Evolutionary conservation across 345 rosid species (phyloP).

Genomic region (Lumnitzera racemosa): DNA sequence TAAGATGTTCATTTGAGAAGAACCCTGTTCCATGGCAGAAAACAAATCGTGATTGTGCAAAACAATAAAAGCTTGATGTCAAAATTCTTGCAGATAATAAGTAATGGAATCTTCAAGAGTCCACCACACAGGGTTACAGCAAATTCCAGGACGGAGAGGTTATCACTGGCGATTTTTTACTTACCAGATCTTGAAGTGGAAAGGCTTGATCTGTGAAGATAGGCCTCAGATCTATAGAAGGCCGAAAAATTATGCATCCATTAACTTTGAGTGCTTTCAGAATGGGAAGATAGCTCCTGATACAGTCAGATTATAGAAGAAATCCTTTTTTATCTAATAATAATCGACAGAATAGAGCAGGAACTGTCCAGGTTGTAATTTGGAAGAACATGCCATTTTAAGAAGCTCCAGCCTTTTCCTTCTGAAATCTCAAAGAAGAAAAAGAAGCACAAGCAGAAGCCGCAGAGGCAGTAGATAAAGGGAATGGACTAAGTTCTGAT

Average conservation of each 20-base stretch:
- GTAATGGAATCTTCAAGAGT: conserved; percentile 35
- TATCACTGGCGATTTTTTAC: conserved; percentile 19
- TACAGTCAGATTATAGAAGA: conserved; percentile 6
- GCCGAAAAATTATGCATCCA: conserved; percentile 22
- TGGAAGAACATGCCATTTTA: too few relatives aligned
- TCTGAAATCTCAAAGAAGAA: too few relatives aligned
- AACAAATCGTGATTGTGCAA: background rate
- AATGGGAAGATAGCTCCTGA: conserved; percentile 17
- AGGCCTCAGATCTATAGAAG: conserved; percentile 25
- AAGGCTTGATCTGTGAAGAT: conserved; percentile 7
- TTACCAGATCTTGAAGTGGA: conserved; percentile 12
- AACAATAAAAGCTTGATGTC: background rate
- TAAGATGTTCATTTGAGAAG: background rate
- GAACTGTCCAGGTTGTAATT: too few relatives aligned
- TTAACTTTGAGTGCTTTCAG: conserved; percentile 24
- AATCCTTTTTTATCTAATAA: too few relatives aligned
- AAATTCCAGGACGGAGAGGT: conserved; percentile 21
- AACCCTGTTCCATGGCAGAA: background rate
- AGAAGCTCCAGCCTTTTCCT: too few relatives aligned
- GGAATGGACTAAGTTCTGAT: too few relatives aligned
- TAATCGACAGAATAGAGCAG: too few relatives aligned
- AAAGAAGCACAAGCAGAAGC: too few relatives aligned
- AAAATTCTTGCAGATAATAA: conserved; percentile 16
- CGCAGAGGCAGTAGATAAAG: too few relatives aligned
- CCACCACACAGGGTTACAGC: conserved; percentile 23